A percentile compares a stretch with the other conserved stretches of the same genome.
Evolutionary conservation across 73 alveolate species (phyloP).

Genomic region (Paramecium sonneborni): DNA sequence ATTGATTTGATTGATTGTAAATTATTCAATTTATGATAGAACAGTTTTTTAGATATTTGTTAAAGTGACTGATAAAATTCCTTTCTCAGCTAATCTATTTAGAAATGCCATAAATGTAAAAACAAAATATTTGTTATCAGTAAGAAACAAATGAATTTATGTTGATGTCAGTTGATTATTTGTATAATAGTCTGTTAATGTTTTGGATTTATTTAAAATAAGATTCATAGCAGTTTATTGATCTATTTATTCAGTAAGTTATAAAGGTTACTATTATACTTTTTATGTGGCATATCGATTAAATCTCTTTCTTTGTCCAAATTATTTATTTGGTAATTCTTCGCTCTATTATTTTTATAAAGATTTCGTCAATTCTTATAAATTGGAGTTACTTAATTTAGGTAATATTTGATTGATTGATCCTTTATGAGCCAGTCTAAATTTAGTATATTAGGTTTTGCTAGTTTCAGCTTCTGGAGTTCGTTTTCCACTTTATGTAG

Average conservation of each 20-base stretch:
- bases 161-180: constrained; percentile 14
- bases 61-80: not conserved
- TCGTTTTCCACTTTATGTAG: not conserved
- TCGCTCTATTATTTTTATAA: not conserved
- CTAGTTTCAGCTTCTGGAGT: constrained; percentile 6
- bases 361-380: not conserved
- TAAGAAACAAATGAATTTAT: not conserved
- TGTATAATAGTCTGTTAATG: constrained; percentile 24
- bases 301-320: not conserved
- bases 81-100: not conserved
- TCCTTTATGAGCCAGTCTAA: not conserved
- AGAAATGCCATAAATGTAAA: constrained; percentile 25
- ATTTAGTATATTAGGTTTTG: not conserved
- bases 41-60: not conserved
- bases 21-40: not conserved
- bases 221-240: not conserved
- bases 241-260: not conserved
- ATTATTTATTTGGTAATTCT: not conserved
- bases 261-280: not conserved
- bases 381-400: not conserved
- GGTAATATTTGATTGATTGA: constrained; percentile 3
- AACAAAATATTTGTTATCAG: not conserved
- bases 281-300: constrained; percentile 13
- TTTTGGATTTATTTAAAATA: not conserved
- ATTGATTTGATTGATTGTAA: not conserved